These are phyloP conservation scores for Puccinia hordei DNA, from an alignment of 1,284 basidiomycete species.

Conservation along the genomic window DNA sequence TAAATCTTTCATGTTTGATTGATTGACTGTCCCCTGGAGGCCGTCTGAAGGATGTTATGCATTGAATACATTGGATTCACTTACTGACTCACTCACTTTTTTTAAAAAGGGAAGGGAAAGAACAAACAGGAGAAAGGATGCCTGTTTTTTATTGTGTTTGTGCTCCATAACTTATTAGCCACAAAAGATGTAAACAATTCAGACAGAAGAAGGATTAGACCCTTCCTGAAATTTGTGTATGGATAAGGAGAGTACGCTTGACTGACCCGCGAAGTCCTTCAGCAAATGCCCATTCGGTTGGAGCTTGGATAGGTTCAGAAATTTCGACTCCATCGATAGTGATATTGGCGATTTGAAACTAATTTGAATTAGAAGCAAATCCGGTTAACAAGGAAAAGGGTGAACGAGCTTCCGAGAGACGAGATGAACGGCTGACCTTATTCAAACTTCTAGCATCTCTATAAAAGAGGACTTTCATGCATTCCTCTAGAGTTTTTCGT, in stretches of 20 bases:
- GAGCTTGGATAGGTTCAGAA: slow-evolving; percentile 74
- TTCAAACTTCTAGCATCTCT: slow-evolving; percentile 93
- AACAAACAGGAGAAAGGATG: background rate
- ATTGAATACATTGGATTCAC: too few relatives aligned
- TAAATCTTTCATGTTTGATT: too few relatives aligned
- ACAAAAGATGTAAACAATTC: background rate
- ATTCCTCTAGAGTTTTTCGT: slow-evolving; percentile 74
- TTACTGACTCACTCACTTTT: background rate
- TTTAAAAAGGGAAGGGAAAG: background rate
- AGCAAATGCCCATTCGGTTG: slow-evolving; percentile 88
- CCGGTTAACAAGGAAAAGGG: background rate
- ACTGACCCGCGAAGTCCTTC: slow-evolving; percentile 76
- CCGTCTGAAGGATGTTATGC: too few relatives aligned
- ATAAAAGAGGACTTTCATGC: slow-evolving; percentile 95
- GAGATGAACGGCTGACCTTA: slow-evolving; percentile 68
- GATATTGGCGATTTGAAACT: slow-evolving; percentile 95
- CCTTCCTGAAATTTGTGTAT: background rate
- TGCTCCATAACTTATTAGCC: slow-evolving; percentile 28
- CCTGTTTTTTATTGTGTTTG: slow-evolving; percentile 30
- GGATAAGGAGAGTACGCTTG: background rate
- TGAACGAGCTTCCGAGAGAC: background rate
- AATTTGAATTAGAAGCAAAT: slow-evolving; percentile 11
- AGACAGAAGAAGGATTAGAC: background rate
- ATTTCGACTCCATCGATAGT: slow-evolving; percentile 76
- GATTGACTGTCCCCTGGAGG: too few relatives aligned